Base-by-base conservation (phyloP, 352 stramenopile genomes). In the Albugo laibachii region DNA sequence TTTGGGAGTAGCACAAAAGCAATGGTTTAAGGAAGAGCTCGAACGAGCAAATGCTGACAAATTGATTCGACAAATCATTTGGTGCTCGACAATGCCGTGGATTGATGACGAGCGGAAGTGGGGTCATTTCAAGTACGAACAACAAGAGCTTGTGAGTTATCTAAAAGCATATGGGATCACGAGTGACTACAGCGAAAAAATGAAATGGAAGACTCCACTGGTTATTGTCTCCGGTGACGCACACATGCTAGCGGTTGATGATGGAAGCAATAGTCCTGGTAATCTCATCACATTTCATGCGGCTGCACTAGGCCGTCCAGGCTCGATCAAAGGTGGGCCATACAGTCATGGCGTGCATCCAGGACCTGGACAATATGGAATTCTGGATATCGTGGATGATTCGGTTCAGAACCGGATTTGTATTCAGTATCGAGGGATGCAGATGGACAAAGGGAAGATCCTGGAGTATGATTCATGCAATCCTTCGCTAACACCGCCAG, bases 51-150 rank as follows among this genome's bases (percentile, higher is more conserved):
- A 61, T 1, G 59, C 62, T 3, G 68, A 85, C 47, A 57, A 59
- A 14, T 46, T 48, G 0, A 62, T 87, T 36, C 66, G 55, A 12
- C 61, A 93, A 11, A 85, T 93, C 41, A 45, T 91, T 11, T 93
- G 80, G 80, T 76, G 82, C 18, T 80, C 65, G 48, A 91, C 79
- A 12, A 91, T 94, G 78, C 80, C 81, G 6, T 94, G 80, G 78
- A 58, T 81, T 41, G 77, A 87, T 49, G 70, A 85, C 34, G 71
- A 87, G 45, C 67, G 73, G 36, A 92, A 93, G 50, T 94, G 81
- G 81, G 81, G 80, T 4, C 62, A 83, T 48, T 94, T 93, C 50
- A 58, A 49, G 13, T 56, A 85, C 41, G 81, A 94, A 47, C 73
- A 88, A 45, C 54, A 63, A 13, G 75, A 88, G 46, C 58, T 94